A percentile compares a stretch with the other conserved stretches of the same genome.
phyloP scores from a whole-genome alignment of 176 grass and related monocot genomes.

The Avena insularis region DNA sequence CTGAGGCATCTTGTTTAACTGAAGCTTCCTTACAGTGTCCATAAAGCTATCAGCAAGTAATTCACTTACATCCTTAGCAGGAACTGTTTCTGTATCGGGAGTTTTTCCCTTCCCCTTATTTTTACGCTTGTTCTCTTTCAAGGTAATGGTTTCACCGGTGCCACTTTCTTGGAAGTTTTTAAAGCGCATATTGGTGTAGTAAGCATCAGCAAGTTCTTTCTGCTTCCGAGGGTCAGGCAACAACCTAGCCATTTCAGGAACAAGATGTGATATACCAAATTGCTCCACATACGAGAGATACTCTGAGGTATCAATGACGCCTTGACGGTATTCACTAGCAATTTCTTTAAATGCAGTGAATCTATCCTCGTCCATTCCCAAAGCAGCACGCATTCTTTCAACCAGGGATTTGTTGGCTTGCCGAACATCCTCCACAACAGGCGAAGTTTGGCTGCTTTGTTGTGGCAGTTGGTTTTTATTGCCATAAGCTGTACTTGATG shows the following conservation, averaged over 20 bases:
- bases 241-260: constrained; percentile 83
- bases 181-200: constrained; percentile 57
- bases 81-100: constrained; percentile 45
- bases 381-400: constrained; percentile 70
- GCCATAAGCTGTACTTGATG: constrained; percentile 46
- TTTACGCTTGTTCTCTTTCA: constrained; percentile 46
- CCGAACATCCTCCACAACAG: constrained; percentile 55
- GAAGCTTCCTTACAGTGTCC: constrained; percentile 66
- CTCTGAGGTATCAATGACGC: constrained; percentile 67
- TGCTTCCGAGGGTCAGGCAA: constrained; percentile 80
- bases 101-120: constrained; percentile 60
- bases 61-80: constrained; percentile 55
- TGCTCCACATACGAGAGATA: constrained; percentile 96
- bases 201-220: constrained; percentile 85
- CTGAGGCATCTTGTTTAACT: constrained; percentile 52
- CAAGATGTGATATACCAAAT: constrained; percentile 82
- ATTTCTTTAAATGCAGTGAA: constrained; percentile 84
- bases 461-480: constrained; percentile 33
- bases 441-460: constrained; percentile 37
- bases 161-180: constrained; percentile 57
- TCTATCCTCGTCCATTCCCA: constrained; percentile 80
- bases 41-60: constrained; percentile 54
- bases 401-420: constrained; percentile 76
- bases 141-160: constrained; percentile 32
- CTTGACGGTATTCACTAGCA: constrained; percentile 79